Base-by-base conservation (phyloP, 2,329 filamentous ascomycete genomes). In the Macrophomina pseudophaseolina region DNA sequence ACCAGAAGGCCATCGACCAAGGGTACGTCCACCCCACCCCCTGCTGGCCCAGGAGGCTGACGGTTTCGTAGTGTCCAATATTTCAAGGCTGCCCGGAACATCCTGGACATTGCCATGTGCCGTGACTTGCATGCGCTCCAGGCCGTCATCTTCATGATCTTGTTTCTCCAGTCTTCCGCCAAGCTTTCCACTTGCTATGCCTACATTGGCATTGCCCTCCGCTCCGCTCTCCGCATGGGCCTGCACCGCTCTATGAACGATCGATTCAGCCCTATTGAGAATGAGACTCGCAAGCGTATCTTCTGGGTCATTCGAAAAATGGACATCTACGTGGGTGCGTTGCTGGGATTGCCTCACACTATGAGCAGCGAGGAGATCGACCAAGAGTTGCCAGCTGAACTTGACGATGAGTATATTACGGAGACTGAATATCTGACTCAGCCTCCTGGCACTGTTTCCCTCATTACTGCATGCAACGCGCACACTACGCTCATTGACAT, bases 381-480 rank as follows among this genome's bases (percentile, higher is more conserved):
- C 67, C 82, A 84, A 66, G 81, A 83, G 4, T 79, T 77, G 64
- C 82, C 82, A 0, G 70, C 76, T 9, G 81, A 83, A 69, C 76
- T 83, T 7, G 82, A 85, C 67, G 83, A 85, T 65, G 82, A 84
- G 65, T 83, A 80, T 70, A 82, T 85, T 64, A 84, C 82, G 5
- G 79, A 80, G 67, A 79, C 79, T 30, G 80, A 80, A 49, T 82
- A 81, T n/a, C 71, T 80, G 60, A 81, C 85, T 2, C 86, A 87
- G 80, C 87, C 87, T 3, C 75, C 83, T 35, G 84, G 84, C 49
- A 78, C 79, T 28, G 83, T 86, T 2, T 84, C 87, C 4, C 71
- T 88, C n/a, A 85, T 88, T 78, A 82, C 83, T 30, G 87, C 85
- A 16, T 84, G 84, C 69, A 89, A 89, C 73, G 85, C 86, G 1